phyloP scores from a whole-genome alignment of 2,329 filamentous ascomycete species.

The Curvularia lunata region DNA sequence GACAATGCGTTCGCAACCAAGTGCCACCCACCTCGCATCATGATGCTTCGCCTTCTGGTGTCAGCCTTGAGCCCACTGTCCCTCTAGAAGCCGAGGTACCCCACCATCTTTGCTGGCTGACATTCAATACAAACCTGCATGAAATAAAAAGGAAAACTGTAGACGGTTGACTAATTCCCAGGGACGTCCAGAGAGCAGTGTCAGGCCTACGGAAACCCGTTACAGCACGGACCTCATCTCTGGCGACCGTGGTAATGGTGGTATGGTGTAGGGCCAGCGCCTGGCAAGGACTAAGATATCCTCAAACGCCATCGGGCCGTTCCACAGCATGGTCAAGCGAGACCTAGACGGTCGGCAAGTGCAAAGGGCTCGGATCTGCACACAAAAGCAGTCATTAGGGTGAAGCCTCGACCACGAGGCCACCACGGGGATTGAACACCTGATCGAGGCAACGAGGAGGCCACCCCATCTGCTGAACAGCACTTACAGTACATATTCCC shows the following conservation, averaged over 20 bases:
- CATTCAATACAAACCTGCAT: slow-evolving; percentile 12
- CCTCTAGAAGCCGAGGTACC: slow-evolving; percentile 3
- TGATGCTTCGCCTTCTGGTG: not conserved
- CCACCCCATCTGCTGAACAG: not conserved
- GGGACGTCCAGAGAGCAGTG: slow-evolving; percentile 3
- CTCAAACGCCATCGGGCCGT: slow-evolving; percentile 12
- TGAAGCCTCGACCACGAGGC: not conserved
- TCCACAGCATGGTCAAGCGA: slow-evolving; percentile 15
- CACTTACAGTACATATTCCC: not conserved
- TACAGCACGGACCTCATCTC: slow-evolving; percentile 5
- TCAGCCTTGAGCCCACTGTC: not conserved
- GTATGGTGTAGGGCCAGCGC: not conserved
- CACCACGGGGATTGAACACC: not conserved
- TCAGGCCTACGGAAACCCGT: not conserved
- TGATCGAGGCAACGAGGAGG: not conserved
- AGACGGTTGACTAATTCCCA: slow-evolving; percentile 1
- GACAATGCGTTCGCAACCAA: slow-evolving; percentile 18
- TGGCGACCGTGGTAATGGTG: not conserved
- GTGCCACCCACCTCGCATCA: slow-evolving; percentile 1
- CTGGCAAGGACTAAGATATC: not conserved
- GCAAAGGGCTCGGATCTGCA: slow-evolving; percentile 1
- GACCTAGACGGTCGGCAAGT: slow-evolving; percentile 1
- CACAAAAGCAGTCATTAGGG: not conserved
- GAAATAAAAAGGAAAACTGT: not conserved
- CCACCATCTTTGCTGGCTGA: slow-evolving; percentile 5